phyloP scores from a whole-genome alignment of 495 filamentous ascomycete species.

The Astrothelium subdiscretum region DNA sequence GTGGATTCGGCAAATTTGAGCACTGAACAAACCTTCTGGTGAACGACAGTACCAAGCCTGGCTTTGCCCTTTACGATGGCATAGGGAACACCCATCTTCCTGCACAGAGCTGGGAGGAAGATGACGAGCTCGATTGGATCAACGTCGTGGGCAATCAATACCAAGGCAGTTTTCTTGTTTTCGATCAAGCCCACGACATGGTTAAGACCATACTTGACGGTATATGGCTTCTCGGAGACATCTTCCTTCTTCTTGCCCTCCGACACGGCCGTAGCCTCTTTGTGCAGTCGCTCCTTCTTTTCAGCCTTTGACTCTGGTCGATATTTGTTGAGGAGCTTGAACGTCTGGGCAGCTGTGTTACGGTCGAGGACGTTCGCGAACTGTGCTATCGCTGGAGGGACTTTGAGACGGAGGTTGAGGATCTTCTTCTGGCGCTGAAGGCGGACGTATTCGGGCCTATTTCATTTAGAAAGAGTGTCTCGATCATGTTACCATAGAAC shows the following conservation, averaged over 20 bases:
- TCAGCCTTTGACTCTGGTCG: slow-evolving; percentile 96
- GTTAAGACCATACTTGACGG: slow-evolving; percentile 99
- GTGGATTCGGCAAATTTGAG: slow-evolving; percentile 19
- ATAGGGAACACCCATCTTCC: slow-evolving; percentile 99
- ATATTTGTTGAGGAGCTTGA: slow-evolving; percentile 99
- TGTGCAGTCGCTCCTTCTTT: slow-evolving; percentile 98
- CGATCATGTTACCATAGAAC: no score
- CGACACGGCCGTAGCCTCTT: slow-evolving; percentile 92
- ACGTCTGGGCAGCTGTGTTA: slow-evolving; percentile 90
- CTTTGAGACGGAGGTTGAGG: slow-evolving; percentile 95
- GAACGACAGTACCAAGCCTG: slow-evolving; percentile 93
- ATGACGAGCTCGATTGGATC: slow-evolving; percentile 99
- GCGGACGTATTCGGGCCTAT: slow-evolving; percentile 46
- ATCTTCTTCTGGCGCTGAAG: slow-evolving; percentile 99
- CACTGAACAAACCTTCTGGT: slow-evolving; percentile 72
- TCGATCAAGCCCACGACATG: slow-evolving; percentile 99
- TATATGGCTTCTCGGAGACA: slow-evolving; percentile 98
- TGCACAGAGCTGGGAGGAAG: slow-evolving; percentile 97
- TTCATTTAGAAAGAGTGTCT: not conserved
- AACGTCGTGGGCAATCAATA: slow-evolving; percentile 98
- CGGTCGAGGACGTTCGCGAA: slow-evolving; percentile 97
- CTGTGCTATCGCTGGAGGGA: slow-evolving; percentile 93
- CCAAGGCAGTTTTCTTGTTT: slow-evolving; percentile 99
- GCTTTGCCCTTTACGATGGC: slow-evolving; percentile 99
- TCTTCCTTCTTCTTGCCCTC: slow-evolving; percentile 99